These are phyloP conservation scores for Debaryomycetaceae sp. DNA, from an alignment of 1,139 yeast species.

Conservation along the genomic window DNA sequence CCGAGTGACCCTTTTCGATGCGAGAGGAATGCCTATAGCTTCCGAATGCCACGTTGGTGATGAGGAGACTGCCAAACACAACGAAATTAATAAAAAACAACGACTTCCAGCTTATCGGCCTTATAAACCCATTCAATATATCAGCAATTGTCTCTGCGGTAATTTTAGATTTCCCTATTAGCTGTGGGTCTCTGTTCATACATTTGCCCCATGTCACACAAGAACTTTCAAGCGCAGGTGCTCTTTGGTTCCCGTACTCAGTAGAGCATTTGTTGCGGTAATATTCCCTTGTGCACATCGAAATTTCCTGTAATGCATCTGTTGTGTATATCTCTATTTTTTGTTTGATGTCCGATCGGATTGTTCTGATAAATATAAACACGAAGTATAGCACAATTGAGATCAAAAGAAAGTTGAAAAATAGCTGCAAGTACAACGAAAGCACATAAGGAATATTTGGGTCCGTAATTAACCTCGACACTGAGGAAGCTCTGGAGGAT, in stretches of 20 bases:
- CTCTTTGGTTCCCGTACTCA: slow-evolving; percentile 36
- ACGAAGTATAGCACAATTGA: slow-evolving; percentile 53
- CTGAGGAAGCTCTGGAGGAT: neutral
- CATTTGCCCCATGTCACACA: slow-evolving; percentile 81
- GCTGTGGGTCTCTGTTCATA: slow-evolving; percentile 80
- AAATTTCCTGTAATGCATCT: slow-evolving; percentile 63
- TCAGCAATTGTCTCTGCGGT: slow-evolving; percentile 84
- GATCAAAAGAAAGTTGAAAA: slow-evolving; percentile 60
- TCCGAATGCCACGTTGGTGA: slow-evolving; percentile 20
- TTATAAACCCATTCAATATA: slow-evolving; percentile 71
- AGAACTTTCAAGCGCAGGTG: slow-evolving; percentile 71
- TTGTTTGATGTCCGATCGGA: slow-evolving; percentile 67
- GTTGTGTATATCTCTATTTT: slow-evolving; percentile 63
- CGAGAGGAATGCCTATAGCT: slow-evolving; percentile 15
- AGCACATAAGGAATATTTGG: slow-evolving; percentile 65
- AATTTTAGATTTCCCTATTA: slow-evolving; percentile 72
- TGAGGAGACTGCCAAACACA: slow-evolving; percentile 18
- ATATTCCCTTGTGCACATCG: slow-evolving; percentile 69
- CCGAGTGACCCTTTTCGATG: slow-evolving; percentile 1
- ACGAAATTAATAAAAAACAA: slow-evolving; percentile 38
- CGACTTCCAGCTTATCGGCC: slow-evolving; percentile 75
- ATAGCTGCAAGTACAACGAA: slow-evolving; percentile 68
- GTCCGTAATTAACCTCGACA: slow-evolving; percentile 24
- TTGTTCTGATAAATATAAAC: slow-evolving; percentile 53
- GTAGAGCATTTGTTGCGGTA: slow-evolving; percentile 62